Evolutionary conservation across 202 grass and related monocot species (phyloP), one percentile per base, ranked within the genome.

Genomic region (Schoenoplectus triqueter): DNA sequence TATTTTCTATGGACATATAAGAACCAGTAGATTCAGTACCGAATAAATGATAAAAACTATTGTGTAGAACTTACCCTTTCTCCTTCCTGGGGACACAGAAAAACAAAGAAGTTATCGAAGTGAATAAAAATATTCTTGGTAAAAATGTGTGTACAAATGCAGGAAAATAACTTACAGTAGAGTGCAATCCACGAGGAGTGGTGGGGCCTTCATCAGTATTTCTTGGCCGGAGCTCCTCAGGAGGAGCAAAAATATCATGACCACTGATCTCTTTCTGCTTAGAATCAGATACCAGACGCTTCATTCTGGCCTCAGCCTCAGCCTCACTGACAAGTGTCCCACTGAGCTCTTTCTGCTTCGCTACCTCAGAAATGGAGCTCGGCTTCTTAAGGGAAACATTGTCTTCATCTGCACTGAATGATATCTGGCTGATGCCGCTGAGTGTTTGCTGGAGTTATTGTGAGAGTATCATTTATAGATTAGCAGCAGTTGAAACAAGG

Each of bases 371-470:
- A 42, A 98, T 75, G 0, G 95, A 98, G 20, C 87, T 93, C 10
- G 95, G 92, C 60, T 93, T 95, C 84, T 95, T 98, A 2, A 89
- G 92, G 11, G 95, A 89, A 40, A 95, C 60, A 20, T 74, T 92
- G 80, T 92, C 95, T 76, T 95, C 92, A 85, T 92, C 91, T 2
- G 83, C 78, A 21, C 84, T 86, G 64, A 98, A 98, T 62, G 95
- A 98, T 80, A 98, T 98, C 85, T 98, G 95, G 66, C 95, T 98
- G 65, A 98, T 92, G 48, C 91, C 91, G 45, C 90, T 93, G 6
- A 98, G 89, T 54, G 88, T 89, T 94, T 98, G 91, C 79, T 88
- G 81, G 69, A 88, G n/a, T 85, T 63, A 77, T 48, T 68, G 40
- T 31, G 3, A 63, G 64, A 19, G 72, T 9, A 55, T 60, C 62